Base-by-base conservation (phyloP, 441 rosid genomes). In the Erodium trifolium region DNA sequence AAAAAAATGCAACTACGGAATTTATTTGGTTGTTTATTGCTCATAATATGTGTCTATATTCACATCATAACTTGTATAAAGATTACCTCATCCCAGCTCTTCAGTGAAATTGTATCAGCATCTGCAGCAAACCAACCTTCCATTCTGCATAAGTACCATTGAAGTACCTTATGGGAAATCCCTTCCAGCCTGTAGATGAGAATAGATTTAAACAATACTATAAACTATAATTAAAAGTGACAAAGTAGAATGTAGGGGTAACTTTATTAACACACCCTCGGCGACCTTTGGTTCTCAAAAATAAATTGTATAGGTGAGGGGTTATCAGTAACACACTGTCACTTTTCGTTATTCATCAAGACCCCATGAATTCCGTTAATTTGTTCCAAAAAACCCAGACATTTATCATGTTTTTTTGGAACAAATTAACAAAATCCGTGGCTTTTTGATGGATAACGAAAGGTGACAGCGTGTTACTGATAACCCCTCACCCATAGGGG, bases 121-220 rank as follows among this genome's bases (percentile, higher is more conserved):
- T 94, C 99, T 68, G 99, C 92, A 74, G 97, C 99, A 81, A 94
- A 94, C 97, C 99, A 91, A 57, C 97, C 96, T 82, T 94, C 97
- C 97, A 94, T 94, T 74, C 96, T 88, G 79, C 99, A 90, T 49
- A 91, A 80, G 74, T 94, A 94, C 99, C 96, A 94, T 67, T 94
- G 97, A 59, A 94, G 93, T 63, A 94, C 99, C 82, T 88, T 89
- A 69, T 87, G 80, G 18, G 87, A 76, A 73, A 90, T 84, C 68
- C 97, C 99, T 53, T 94, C 90, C 81, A 91, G 72, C 82, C 99
- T 93, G 81, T 18, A 74, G 17, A 62, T 34, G 57, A 66, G 11
- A 62, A 45, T 55, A 18, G 73, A 68, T 39, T 70, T 72, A 49
- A 80, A 68, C 14, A 45, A 35, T 71, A 35, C 14, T 39, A 3